A percentile compares a stretch with the other conserved stretches of the same genome.
These are phyloP conservation scores for Mucor circinelloides DNA, from an alignment of 371 early-diverging fungal genomes.

Conservation along the genomic window DNA sequence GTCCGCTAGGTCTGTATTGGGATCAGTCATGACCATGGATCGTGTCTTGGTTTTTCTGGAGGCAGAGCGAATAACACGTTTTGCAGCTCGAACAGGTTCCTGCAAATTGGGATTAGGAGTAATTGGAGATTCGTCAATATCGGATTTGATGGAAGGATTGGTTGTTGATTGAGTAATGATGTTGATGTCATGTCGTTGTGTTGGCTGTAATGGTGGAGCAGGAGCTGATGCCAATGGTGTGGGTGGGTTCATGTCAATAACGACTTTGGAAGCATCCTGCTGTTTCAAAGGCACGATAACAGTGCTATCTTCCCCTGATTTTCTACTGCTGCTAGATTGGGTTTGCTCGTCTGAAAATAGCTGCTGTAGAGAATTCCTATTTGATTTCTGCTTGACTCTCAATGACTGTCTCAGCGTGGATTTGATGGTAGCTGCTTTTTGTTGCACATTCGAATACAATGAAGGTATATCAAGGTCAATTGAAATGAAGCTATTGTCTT, in stretches of 20 bases:
- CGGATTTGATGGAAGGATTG: neutral
- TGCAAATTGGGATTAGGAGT: conserved; percentile 12
- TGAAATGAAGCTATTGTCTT: conserved; percentile 16
- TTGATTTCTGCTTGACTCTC: conserved; percentile 27
- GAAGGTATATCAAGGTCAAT: conserved; percentile 21
- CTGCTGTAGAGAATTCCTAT: conserved; percentile 13
- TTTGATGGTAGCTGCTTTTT: conserved; percentile 36
- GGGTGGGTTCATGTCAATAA: neutral
- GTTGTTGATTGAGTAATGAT: neutral
- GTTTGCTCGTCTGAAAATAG: conserved; percentile 3
- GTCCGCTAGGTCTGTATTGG: neutral
- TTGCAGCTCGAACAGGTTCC: conserved; percentile 20
- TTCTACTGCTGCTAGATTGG: neutral
- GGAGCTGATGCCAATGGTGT: neutral
- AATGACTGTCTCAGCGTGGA: conserved; percentile 35
- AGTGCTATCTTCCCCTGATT: neutral
- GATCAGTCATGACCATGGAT: conserved; percentile 13
- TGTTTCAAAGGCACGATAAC: neutral
- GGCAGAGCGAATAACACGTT: conserved; percentile 23
- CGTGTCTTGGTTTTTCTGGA: conserved; percentile 25
- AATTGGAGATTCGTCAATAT: conserved; percentile 10
- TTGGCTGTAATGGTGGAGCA: neutral
- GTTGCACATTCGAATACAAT: conserved; percentile 14
- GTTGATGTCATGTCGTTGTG: neutral
- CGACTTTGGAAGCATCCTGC: neutral